Percentiles rank a stretch among this genome's conserved stretches.
These are phyloP conservation scores for Astrephomene gubernaculifera DNA, from an alignment of 139 green algal species.

Conservation along the genomic window DNA sequence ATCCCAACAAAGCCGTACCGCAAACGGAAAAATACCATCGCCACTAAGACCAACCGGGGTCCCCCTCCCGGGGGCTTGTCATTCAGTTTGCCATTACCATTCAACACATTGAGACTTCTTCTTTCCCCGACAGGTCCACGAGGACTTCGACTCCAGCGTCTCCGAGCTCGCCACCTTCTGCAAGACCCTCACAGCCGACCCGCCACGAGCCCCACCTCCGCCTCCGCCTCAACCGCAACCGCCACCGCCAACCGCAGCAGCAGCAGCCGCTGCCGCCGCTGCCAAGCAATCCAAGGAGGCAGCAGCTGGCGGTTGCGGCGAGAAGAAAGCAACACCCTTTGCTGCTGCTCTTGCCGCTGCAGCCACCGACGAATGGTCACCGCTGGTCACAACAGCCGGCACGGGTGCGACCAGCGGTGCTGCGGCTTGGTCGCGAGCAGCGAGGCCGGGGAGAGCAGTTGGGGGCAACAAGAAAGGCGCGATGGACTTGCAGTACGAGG, in stretches of 20 bases:
- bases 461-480: neutral
- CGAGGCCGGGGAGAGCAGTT: neutral
- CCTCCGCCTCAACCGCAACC: neutral
- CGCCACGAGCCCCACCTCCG: slow-evolving; percentile 43
- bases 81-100: too few species aligned
- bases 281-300: neutral
- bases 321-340: too few species aligned
- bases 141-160: slow-evolving; percentile 48
- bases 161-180: slow-evolving; percentile 69
- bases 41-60: too few species aligned
- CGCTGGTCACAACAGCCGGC: too few species aligned
- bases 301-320: neutral
- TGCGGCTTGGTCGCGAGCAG: neutral
- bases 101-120: too few species aligned
- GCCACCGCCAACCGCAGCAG: neutral
- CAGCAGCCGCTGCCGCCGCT: slow-evolving; percentile 9
- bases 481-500: slow-evolving; percentile 42
- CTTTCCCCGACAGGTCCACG: slow-evolving; percentile 53
- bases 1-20: too few species aligned
- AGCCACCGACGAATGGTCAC: too few species aligned
- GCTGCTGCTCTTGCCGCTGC: too few species aligned
- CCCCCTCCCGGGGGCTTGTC: neutral
- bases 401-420: neutral
- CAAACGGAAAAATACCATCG: too few species aligned
- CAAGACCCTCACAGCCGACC: slow-evolving; percentile 60